A percentile compares a stretch with the other conserved stretches of the same genome.
These are phyloP conservation scores for Tolypocladium paradoxum DNA, from an alignment of 2,329 filamentous ascomycete species.

Conservation along the genomic window DNA sequence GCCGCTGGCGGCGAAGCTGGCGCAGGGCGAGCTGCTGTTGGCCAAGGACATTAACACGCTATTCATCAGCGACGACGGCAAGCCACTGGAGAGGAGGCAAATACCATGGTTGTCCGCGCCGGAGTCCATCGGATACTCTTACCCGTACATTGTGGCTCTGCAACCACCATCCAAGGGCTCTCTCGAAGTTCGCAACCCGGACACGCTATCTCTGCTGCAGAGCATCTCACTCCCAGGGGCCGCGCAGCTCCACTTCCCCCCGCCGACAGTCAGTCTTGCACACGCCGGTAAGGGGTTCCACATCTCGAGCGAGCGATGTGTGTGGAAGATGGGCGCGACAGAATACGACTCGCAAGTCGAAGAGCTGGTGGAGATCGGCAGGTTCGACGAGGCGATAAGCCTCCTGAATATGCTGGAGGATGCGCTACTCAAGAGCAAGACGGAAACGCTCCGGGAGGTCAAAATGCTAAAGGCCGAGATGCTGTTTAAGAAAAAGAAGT, in stretches of 20 bases:
- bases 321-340: conserved; percentile 93
- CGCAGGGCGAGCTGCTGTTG: conserved; percentile 77
- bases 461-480: conserved; percentile 86
- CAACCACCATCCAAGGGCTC: conserved; percentile 74
- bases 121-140: conserved; percentile 89
- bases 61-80: conserved; percentile 78
- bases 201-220: conserved; percentile 83
- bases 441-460: conserved; percentile 67
- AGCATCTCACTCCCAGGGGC: conserved; percentile 73
- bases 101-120: conserved; percentile 87
- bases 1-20: conserved; percentile 72
- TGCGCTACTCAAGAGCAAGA: conserved; percentile 75
- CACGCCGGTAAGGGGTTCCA: conserved; percentile 95
- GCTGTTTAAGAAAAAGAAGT: conserved; percentile 74
- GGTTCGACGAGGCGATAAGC: conserved; percentile 87
- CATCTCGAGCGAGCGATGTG: conserved; percentile 77
- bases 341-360: conserved; percentile 86
- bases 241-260: conserved; percentile 78
- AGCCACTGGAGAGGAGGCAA: conserved; percentile 70
- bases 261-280: conserved; percentile 85
- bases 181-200: conserved; percentile 84
- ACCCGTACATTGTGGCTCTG: conserved; percentile 85
- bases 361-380: conserved; percentile 60
- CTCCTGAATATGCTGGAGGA: conserved; percentile 85
- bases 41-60: conserved; percentile 96